Conservation (phyloP, 306 rosid genomes). For the Medicago lupulina region DNA sequence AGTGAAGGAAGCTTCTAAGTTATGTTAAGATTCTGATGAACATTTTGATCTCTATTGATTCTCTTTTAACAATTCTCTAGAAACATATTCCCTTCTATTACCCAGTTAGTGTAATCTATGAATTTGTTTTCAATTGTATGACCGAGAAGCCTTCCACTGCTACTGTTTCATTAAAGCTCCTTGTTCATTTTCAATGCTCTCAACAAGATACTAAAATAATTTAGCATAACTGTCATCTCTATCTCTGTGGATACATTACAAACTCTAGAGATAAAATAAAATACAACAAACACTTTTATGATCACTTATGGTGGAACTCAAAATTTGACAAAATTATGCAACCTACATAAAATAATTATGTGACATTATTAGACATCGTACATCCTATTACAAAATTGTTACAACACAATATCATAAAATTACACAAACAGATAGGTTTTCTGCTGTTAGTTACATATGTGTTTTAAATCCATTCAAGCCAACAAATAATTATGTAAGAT, state of each 20-base stretch:
- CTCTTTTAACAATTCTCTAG: too few species aligned
- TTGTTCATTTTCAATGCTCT: too few species aligned
- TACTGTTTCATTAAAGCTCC: too few species aligned
- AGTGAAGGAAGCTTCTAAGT: too few species aligned
- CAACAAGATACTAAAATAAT: neutral
- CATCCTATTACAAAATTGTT: constrained; percentile 18
- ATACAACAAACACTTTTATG: neutral
- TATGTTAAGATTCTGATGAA: too few species aligned
- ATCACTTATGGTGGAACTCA: constrained; percentile 20
- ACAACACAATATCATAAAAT: constrained; percentile 31
- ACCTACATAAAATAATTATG: constrained; percentile 5
- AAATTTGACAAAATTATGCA: constrained; percentile 23
- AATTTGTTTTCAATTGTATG: too few species aligned
- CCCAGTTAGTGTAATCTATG: too few species aligned
- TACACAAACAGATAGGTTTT: constrained; percentile 31
- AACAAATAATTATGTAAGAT: constrained; percentile 2
- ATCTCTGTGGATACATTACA: neutral
- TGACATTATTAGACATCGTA: neutral
- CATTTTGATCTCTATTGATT: too few species aligned
- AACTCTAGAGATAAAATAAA: neutral
- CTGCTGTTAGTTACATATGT: constrained; percentile 1
- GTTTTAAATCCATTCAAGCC: constrained; percentile 24
- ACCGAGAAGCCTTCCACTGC: too few species aligned
- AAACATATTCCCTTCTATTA: too few species aligned
- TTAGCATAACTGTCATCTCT: neutral